These are phyloP conservation scores for Fagopyrum tataricum DNA, from an alignment of 148 eudicot species.

Conservation along the genomic window DNA sequence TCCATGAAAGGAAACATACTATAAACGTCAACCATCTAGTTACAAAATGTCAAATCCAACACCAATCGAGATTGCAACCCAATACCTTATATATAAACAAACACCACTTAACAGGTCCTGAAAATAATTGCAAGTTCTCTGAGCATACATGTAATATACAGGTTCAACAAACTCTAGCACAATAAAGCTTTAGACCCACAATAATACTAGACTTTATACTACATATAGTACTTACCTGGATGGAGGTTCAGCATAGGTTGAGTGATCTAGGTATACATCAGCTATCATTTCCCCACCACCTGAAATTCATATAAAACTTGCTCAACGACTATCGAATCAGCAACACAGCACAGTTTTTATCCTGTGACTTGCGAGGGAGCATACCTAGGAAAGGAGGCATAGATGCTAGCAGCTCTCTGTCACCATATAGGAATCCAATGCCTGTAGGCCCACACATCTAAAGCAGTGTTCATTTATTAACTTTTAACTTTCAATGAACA, in stretches of 20 bases:
- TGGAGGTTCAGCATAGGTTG: conserved; percentile 96
- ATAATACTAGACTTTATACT: neutral
- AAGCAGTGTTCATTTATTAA: conserved; percentile 64
- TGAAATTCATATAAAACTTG: conserved; percentile 21
- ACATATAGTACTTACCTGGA: conserved; percentile 45
- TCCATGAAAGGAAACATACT: neutral
- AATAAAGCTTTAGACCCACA: neutral
- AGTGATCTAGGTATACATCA: conserved; percentile 86
- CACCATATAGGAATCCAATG: conserved; percentile 92
- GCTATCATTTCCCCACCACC: conserved; percentile 99
- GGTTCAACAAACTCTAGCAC: conserved; percentile 5
- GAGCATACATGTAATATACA: neutral
- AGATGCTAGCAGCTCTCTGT: conserved; percentile 55
- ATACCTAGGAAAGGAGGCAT: conserved; percentile 99
- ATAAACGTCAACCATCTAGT: neutral
- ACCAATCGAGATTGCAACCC: neutral
- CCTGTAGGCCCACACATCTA: conserved; percentile 99
- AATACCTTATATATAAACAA: neutral
- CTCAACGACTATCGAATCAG: neutral
- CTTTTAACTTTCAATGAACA: conserved; percentile 16
- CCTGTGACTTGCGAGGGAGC: neutral
- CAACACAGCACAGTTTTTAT: neutral
- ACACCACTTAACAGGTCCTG: neutral
- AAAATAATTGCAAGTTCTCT: neutral
- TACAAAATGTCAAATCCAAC: neutral